These are phyloP conservation scores for Talaromyces sp. DNA, from an alignment of 2,329 filamentous ascomycete genomes.

Conservation along the genomic window DNA sequence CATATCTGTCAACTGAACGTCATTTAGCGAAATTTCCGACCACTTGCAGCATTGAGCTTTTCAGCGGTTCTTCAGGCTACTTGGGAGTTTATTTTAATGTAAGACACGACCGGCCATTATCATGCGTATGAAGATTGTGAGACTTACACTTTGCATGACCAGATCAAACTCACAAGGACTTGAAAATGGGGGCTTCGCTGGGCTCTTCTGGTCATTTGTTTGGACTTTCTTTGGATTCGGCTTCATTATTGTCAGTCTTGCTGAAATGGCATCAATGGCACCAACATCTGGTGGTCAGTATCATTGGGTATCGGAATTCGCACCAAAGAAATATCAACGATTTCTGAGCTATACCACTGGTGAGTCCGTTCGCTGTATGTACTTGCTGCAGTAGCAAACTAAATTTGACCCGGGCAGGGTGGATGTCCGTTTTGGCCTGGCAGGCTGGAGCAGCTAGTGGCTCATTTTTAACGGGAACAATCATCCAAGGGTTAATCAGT, in stretches of 20 bases:
- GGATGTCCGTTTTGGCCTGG: constrained; percentile 55
- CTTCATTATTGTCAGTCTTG: constrained; percentile 60
- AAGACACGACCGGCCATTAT: background rate
- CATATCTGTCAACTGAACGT: background rate
- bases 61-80: constrained; percentile 35
- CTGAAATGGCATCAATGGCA: constrained; percentile 62
- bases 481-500: constrained; percentile 51
- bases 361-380: too few species aligned
- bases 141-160: background rate
- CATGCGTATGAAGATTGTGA: background rate
- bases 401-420: too few species aligned
- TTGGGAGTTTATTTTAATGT: constrained; percentile 40
- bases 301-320: constrained; percentile 59
- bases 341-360: constrained; percentile 58
- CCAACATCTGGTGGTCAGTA: background rate
- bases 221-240: constrained; percentile 67
- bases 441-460: constrained; percentile 53
- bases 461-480: constrained; percentile 51
- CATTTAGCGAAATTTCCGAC: constrained; percentile 32
- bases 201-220: constrained; percentile 32
- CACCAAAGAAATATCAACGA: constrained; percentile 52
- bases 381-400: too few species aligned
- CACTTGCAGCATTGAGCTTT: constrained; percentile 35
- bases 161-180: constrained; percentile 28
- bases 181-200: constrained; percentile 26